Base-by-base conservation (phyloP, 2,329 filamentous ascomycete genomes). In the Claviceps fusiformis region DNA sequence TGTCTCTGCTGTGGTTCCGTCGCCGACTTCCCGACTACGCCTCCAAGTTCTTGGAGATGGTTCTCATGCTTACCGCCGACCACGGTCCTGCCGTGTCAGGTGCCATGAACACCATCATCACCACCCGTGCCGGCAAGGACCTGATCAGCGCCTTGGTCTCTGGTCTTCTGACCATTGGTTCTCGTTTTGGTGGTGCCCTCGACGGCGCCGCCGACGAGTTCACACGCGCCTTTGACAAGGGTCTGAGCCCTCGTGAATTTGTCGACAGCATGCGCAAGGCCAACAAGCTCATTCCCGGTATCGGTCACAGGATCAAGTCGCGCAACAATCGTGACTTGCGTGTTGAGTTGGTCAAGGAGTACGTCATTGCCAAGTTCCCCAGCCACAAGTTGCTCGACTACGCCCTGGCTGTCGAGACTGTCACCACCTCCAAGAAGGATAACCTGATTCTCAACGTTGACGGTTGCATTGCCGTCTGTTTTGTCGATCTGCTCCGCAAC, bases 51-150 rank as follows among this genome's bases (percentile, higher is more conserved):
- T 78, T 98, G 64, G 93, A 98, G 81, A 98, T 98, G 93, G 93
- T 98, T 62, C 92, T 98, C 73, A 98, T 98, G 93, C 84, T 98
- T 69, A 98, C 93, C 69, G 93, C 93, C 66, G 93, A 98, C 70
- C 93, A 98, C 84, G 93, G 93, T 75, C 93, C 93, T 54, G 93
- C 93, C 65, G 93, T 98, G 65, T 98, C 93, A 65, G 93, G 93
- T 82, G 93, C 93, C 73, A 98, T 98, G 93, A 98, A 98, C 86
- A 98, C 93, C 71, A 98, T 98, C 73, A 97, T 98, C 72, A 98
- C 93, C 60, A 98, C 93, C 58, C 89, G 93, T 87, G 93, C 93
- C 60, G 93, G 93, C 73, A 98, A 98, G 82, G 93, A 98, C 71
- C 78, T 98, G 64, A 97, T 98, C 78, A 91, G 85, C 66, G 87